Base-by-base conservation (phyloP, 1,284 basidiomycete genomes). In the Mycosarcoma mackinlayi region DNA sequence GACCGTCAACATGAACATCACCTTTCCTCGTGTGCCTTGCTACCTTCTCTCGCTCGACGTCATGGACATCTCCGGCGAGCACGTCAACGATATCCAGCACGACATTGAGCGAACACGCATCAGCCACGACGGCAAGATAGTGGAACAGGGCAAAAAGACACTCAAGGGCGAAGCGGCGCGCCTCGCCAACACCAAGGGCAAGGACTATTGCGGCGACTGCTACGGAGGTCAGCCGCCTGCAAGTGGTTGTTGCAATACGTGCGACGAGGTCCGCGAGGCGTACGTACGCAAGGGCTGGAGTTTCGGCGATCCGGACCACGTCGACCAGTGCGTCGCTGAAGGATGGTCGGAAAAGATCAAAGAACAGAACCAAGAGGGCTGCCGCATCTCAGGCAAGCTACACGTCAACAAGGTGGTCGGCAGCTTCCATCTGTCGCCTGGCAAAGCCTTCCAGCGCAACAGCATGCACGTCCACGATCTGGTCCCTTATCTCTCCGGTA, bases 1-100 rank as follows among this genome's bases (percentile, higher is more conserved):
- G 72, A 92, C 91, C 11, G 92, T 97, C 41, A 89, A 90, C 79
- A 86, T 99, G 85, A 94, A 98, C 81, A 86, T 99, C 58, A 93
- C 92, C 2, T 99, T 98, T 85, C 95, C 96, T 0, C 88, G 93
- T 72, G 94, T 99, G 27, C 96, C 96, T 30, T 99, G 96, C 85
- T 98, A 96, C 85, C 55, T 82, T 19, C 60, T 82, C 24, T 75
- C 72, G 46, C 53, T 98, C 53, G 96, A 98, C 83, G 89, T 98
- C 51, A 96, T 97, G 92, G 96, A 99, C 82, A 96, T 98, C 66
- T 93, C 91, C 57, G 96, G 96, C 25, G 95, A 98, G 85, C 89
- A 91, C 40, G 93, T 96, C 82, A 87, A 90, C 63, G 78, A 82
- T 37, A 73, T 82, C 16, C 67, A 72, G 42, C 95, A 98, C 84